Base-by-base conservation (phyloP, 2,329 filamentous ascomycete genomes). In the Pestalotiopsis sp. region DNA sequence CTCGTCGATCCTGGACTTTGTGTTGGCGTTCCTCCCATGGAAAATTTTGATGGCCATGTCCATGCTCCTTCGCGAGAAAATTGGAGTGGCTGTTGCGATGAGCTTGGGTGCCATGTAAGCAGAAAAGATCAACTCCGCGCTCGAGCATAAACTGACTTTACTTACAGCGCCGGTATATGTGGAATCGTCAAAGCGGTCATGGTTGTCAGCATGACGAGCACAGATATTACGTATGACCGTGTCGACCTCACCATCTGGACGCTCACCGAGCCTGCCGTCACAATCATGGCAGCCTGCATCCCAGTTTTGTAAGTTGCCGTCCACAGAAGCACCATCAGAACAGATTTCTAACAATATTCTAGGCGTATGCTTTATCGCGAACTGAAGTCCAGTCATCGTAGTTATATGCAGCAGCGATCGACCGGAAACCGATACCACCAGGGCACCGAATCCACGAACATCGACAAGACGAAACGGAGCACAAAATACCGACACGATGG, bases 191-290 rank as follows among this genome's bases (percentile, higher is more conserved):
- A 80, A 39, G 68, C 76, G 4, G 76, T 79, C 0, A 61, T 79
- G 59, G 77, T 78, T 2, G 72, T 76, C 23, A 70, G 62, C 36
- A 79, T 80, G 74, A 76, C 74, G 6, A 79, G 77, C 38, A 66
- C 72, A 2, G 78, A 80, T 45, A 70, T 79, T 25, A 80, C 78
- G 0, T 79, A 76, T 39, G 78, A 77, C 20, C 76, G 78, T 5
- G 74, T 79, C 13, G 78, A 80, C 66, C 69, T 80, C 4, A 79
- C 77, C 0, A 80, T 80, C 4, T 80, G 78, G 78, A 79, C 78
- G 1, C 41, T 80, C 41, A 73, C 76, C 0, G 78, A 80, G 45
- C 78, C 78, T 4, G 78, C 78, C 1, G 77, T 74, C 0, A 79
- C 78, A 0, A 80, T 80, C 64, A 80, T 80, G 78, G 78, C 78